Evolutionary conservation across 169 alveolate genomes (phyloP), one percentile per base, ranked within the genome.

Genomic region (Plasmodium fragile): DNA sequence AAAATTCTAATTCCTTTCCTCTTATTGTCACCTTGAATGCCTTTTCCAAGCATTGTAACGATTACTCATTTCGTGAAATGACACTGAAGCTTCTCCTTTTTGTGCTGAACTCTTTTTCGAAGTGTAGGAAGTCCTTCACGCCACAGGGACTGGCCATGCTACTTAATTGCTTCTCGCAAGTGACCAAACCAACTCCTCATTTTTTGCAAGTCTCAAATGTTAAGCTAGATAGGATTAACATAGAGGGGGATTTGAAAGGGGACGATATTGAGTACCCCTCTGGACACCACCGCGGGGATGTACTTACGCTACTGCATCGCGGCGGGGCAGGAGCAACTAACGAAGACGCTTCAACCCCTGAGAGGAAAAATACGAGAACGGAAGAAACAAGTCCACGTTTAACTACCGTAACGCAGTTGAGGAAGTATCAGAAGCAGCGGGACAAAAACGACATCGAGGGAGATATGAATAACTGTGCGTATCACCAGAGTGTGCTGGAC

Each of bases 131-230:
- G 7, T 34, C 70, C 28, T 89, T 85, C 49, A 16, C 83, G 0
- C 90, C 94, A 0, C 94, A 89, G 70, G 94, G 94, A 4, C 82
- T 89, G 39, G 82, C 82, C 16, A 89, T 89, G 94, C 32, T 89
- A 1, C 65, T 89, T 39, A 89, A 89, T 30, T 89, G 91, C 3
- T 78, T 89, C 22, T 77, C 91, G n/a, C 94, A 89, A 69, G 72
- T 89, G 11, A 41, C 81, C 41, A 89, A 89, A 13, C 94, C 94
- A 1, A 78, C 94, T 18, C 94, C 94, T 25, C 75, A 39, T 10
- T 89, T 89, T 69, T 89, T 89, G 49, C 81, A 69, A 89, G 18
- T 41, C 16, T 36, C 45, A 3, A 45, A 79, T n/a, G 79, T 39
- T 0, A 36, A 89, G 18, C 53, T 89, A 52, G 53, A 79, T 16